A percentile compares a stretch with the other conserved stretches of the same genome.
Evolutionary conservation across 2,329 filamentous ascomycete genomes (phyloP).

Genomic region (Chalara sp.): DNA sequence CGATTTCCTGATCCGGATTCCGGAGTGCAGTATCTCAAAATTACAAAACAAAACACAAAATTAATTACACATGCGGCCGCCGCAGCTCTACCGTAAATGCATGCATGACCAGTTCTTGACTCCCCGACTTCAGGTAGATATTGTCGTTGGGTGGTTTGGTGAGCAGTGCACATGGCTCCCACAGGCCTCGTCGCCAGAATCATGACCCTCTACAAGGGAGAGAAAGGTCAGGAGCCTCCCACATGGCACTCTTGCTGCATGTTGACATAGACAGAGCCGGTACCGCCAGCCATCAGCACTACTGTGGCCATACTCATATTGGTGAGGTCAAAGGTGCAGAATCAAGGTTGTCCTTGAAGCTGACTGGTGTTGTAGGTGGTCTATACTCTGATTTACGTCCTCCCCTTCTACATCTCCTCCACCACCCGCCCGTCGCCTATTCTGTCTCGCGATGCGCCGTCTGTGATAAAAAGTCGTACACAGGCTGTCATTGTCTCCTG

Average conservation of each 20-base stretch:
- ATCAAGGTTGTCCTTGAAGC: not conserved
- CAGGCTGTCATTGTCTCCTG: constrained; percentile 74
- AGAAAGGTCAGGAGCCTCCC: constrained; percentile 16
- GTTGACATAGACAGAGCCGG: constrained; percentile 14
- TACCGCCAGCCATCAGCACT: constrained; percentile 21
- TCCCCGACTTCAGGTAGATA: too few species aligned
- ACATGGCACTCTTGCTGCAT: not conserved
- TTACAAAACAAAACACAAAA: too few species aligned
- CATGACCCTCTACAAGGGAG: constrained; percentile 18
- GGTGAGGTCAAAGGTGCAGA: constrained; percentile 10
- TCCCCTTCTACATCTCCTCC: constrained; percentile 80
- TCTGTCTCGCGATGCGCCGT: constrained; percentile 79
- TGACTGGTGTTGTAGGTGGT: constrained; percentile 43
- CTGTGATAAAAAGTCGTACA: constrained; percentile 82
- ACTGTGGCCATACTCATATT: constrained; percentile 17
- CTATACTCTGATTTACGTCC: constrained; percentile 85
- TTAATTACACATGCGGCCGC: too few species aligned
- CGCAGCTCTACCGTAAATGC: too few species aligned
- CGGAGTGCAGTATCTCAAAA: too few species aligned
- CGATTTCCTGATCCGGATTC: too few species aligned
- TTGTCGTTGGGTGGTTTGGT: too few species aligned
- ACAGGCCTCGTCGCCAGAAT: constrained; percentile 17
- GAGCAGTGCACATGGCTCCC: constrained; percentile 19
- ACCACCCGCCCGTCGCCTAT: constrained; percentile 72
- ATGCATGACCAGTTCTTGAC: too few species aligned